phyloP scores from a whole-genome alignment of 139 green algal genomes.

The Haematococcus lacustris region DNA sequence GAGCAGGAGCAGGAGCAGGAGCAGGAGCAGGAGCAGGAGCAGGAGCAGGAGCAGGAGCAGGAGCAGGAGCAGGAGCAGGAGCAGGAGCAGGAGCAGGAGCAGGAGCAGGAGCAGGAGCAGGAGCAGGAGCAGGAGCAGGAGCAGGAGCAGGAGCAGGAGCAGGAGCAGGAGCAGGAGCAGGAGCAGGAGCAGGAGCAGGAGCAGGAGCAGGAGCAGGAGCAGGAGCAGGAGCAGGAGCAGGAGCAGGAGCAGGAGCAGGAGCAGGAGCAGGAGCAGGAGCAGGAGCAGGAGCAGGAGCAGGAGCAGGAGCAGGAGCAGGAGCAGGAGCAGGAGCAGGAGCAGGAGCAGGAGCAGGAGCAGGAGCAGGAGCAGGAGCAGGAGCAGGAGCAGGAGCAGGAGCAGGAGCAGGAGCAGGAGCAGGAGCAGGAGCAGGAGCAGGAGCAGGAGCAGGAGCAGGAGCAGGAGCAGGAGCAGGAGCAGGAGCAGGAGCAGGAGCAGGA shows the following conservation, averaged over 20 bases:
- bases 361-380: not conserved
- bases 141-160: slow-evolving; percentile 2
- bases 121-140: not conserved
- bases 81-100: not conserved
- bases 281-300: not conserved
- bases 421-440: not conserved
- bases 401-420: not conserved
- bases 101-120: not conserved
- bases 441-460: not conserved
- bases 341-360: not conserved
- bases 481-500: not conserved
- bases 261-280: not conserved
- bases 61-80: not conserved
- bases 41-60: not conserved
- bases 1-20: slow-evolving; percentile 2
- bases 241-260: not conserved
- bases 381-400: not conserved
- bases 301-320: not conserved
- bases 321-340: not conserved
- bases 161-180: slow-evolving; percentile 1
- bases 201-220: not conserved
- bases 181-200: not conserved
- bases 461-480: not conserved
- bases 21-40: not conserved
- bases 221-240: not conserved